phyloP scores from a whole-genome alignment of 192 early-diverging fungal species.

The Backusella morwellensis region DNA sequence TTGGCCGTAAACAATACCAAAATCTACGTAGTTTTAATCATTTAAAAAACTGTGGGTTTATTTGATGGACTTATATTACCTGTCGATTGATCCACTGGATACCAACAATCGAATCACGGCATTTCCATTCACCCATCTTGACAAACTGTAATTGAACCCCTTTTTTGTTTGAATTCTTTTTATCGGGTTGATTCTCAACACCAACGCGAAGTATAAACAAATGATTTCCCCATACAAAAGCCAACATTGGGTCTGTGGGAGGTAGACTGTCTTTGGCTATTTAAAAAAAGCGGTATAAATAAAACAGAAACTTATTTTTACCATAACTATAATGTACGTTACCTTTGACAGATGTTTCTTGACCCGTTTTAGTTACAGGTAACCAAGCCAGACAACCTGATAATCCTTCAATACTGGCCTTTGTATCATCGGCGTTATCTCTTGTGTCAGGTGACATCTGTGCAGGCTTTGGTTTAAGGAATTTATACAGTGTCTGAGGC shows the following conservation, averaged over 20 bases:
- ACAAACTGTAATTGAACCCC: slow-evolving; percentile 41
- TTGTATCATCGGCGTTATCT: slow-evolving; percentile 7
- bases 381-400: slow-evolving; percentile 59
- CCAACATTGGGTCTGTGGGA: slow-evolving; percentile 47
- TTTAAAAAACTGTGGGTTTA: neutral
- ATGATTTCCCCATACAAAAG: slow-evolving; percentile 57
- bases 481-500: slow-evolving; percentile 57
- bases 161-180: slow-evolving; percentile 15
- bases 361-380: slow-evolving; percentile 48
- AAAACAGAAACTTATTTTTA: neutral
- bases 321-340: neutral
- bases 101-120: slow-evolving; percentile 52
- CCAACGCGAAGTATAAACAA: slow-evolving; percentile 48
- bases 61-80: slow-evolving; percentile 22
- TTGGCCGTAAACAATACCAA: slow-evolving; percentile 54
- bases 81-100: slow-evolving; percentile 60
- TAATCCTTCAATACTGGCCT: slow-evolving; percentile 12
- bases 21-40: slow-evolving; percentile 33
- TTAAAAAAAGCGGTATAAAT: neutral
- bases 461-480: slow-evolving; percentile 43
- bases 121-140: slow-evolving; percentile 51
- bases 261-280: slow-evolving; percentile 6
- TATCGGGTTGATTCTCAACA: slow-evolving; percentile 16
- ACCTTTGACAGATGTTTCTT: slow-evolving; percentile 12
- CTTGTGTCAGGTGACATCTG: slow-evolving; percentile 16